Evolutionary conservation across 106 monocot genomes (phyloP).

Genomic region (Alisma plantagoaquatica): DNA sequence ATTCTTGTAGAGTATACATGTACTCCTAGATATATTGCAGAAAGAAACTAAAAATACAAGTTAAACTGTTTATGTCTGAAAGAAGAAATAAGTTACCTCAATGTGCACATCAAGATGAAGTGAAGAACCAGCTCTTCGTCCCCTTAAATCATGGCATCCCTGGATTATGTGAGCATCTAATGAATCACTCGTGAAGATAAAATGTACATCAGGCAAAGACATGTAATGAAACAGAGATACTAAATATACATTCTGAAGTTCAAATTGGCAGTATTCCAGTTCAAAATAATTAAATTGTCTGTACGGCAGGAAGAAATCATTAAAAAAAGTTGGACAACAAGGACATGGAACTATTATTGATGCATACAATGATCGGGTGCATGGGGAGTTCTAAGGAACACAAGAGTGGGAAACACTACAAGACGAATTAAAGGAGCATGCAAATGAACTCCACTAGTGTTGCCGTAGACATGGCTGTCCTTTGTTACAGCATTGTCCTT

Average conservation of each 20-base stretch:
- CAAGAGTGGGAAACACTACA: too few relatives aligned
- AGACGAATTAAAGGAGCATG: too few relatives aligned
- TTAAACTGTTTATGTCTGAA: too few relatives aligned
- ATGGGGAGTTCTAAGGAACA: too few relatives aligned
- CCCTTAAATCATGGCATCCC: constrained; percentile 92
- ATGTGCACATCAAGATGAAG: constrained; percentile 94
- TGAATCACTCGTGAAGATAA: background rate
- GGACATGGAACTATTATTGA: too few relatives aligned
- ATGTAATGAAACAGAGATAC: background rate
- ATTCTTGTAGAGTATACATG: too few relatives aligned
- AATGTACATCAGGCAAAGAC: background rate
- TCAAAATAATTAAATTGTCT: background rate
- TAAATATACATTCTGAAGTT: background rate
- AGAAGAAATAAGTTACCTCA: constrained; percentile 39
- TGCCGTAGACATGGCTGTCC: too few relatives aligned
- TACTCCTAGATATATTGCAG: too few relatives aligned
- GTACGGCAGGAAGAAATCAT: background rate
- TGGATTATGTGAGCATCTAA: constrained; percentile 8
- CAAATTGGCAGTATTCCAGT: background rate
- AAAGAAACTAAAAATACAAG: too few relatives aligned
- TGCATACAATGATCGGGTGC: too few relatives aligned
- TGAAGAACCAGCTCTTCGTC: constrained; percentile 89
- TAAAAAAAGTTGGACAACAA: background rate
- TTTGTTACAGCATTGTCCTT: too few relatives aligned
- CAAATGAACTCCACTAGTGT: too few relatives aligned